Evolutionary conservation across 306 rosid species (phyloP).

Genomic region (Mucuna pruriens): DNA sequence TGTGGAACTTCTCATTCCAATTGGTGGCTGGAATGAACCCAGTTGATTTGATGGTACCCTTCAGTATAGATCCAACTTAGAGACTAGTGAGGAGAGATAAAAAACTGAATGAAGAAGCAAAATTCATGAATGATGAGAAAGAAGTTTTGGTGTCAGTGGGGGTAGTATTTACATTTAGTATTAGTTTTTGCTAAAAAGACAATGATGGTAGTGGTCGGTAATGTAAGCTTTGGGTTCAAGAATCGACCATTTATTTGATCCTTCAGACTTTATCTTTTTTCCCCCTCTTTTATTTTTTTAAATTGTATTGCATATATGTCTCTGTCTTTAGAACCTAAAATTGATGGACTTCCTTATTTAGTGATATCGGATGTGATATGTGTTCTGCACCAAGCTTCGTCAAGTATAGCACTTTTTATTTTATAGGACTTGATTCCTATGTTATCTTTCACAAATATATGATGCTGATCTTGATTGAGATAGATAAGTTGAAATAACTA

Average conservation of each 20-base stretch:
- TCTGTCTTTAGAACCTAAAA: constrained; percentile 50
- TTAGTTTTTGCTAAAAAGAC: constrained; percentile 83
- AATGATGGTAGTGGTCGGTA: constrained; percentile 77
- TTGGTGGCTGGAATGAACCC: constrained; percentile 79
- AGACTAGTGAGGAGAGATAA: constrained; percentile 33
- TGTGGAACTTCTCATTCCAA: constrained; percentile 71
- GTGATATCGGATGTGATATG: too few species aligned
- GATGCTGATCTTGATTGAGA: too few species aligned
- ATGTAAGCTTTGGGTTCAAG: constrained; percentile 73
- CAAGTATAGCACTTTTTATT: too few species aligned
- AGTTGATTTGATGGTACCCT: constrained; percentile 48
- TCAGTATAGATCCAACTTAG: constrained; percentile 42
- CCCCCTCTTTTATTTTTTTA: constrained; percentile 41
- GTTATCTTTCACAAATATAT: too few species aligned
- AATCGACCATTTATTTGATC: too few species aligned
- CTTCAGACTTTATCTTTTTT: constrained; percentile 42
- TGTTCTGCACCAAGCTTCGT: too few species aligned
- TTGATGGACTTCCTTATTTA: constrained; percentile 62
- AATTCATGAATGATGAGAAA: constrained; percentile 47
- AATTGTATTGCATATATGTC: constrained; percentile 47
- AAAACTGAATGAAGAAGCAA: constrained; percentile 45
- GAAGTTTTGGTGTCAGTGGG: constrained; percentile 61
- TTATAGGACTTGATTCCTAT: too few species aligned
- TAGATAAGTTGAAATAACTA: too few species aligned
- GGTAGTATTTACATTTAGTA: constrained; percentile 50